Conservation (phyloP, 345 rosid genomes). For the Gossypium rotundifolium region DNA sequence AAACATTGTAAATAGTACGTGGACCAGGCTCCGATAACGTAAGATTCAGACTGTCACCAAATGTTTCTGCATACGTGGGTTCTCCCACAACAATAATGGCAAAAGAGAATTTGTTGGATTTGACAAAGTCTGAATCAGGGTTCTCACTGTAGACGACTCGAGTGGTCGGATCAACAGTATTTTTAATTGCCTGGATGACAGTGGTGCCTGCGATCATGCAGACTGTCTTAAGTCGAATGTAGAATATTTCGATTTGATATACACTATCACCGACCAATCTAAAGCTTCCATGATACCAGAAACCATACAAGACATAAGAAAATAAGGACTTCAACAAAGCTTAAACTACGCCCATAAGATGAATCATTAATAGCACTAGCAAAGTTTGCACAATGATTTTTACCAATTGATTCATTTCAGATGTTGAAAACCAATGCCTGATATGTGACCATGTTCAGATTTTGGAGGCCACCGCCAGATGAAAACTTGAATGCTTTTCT, state of each 20-base stretch:
- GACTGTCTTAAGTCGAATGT: background rate
- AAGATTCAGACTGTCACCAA: constrained; percentile 32
- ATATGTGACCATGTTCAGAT: background rate
- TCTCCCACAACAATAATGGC: constrained; percentile 61
- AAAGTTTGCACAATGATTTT: background rate
- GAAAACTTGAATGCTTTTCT: background rate
- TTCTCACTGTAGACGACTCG: constrained; percentile 41
- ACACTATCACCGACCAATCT: background rate
- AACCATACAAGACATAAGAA: background rate
- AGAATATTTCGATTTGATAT: background rate
- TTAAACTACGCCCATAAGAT: background rate
- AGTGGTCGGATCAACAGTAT: constrained; percentile 37
- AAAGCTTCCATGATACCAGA: background rate
- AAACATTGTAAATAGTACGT: constrained; percentile 32
- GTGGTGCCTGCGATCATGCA: constrained; percentile 45
- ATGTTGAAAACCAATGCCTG: background rate
- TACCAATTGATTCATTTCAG: background rate
- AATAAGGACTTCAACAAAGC: background rate
- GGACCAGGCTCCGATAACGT: background rate
- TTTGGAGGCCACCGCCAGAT: background rate
- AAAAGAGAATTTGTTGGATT: constrained; percentile 50
- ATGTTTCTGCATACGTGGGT: constrained; percentile 43
- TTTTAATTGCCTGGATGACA: constrained; percentile 38
- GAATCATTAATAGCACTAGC: background rate
- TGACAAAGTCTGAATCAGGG: constrained; percentile 41